Evolutionary conservation across 1,139 yeast genomes (phyloP).

Genomic region (Nakaseomyces uthaithaninus): DNA sequence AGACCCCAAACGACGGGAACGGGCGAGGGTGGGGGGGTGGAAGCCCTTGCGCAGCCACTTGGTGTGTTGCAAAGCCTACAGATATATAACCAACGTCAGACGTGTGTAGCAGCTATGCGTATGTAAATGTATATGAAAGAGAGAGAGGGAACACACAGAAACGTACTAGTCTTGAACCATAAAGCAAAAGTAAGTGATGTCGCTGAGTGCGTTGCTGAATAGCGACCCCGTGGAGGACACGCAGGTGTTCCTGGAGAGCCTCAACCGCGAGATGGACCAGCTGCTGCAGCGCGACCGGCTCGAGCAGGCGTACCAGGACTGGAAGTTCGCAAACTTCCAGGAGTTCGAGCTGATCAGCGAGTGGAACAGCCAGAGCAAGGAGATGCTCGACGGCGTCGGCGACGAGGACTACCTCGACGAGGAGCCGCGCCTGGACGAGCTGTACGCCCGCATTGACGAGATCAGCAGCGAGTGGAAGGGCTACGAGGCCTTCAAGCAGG

Average conservation of each 20-base stretch:
- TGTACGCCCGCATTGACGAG: conserved; percentile 17
- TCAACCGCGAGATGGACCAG: conserved; percentile 21
- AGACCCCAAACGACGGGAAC: no score
- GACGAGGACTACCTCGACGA: conserved; percentile 10
- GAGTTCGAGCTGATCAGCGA: conserved; percentile 32
- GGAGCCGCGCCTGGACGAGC: conserved; percentile 13
- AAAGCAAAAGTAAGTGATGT: conserved; percentile 1
- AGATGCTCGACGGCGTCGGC: conserved; percentile 12
- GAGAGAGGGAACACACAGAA: no score
- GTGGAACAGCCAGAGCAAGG: conserved; percentile 29
- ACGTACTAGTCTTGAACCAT: conserved; percentile 27
- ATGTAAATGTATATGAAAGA: no score
- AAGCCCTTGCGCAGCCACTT: no score
- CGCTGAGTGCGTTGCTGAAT: conserved; percentile 4
- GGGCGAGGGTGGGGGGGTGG: no score
- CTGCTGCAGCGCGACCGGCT: conserved; percentile 22
- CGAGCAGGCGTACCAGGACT: conserved; percentile 29
- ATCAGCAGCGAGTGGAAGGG: conserved; percentile 19
- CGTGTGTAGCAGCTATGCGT: no score
- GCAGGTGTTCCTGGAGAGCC: conserved; percentile 13
- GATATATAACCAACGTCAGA: no score
- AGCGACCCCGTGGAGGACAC: conserved; percentile 7
- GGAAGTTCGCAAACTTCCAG: conserved; percentile 31
- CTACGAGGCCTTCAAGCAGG: conserved; percentile 17
- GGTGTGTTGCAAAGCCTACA: no score